Base-by-base conservation (phyloP, 352 stramenopile species). In the Phytophthora sojae region DNA sequence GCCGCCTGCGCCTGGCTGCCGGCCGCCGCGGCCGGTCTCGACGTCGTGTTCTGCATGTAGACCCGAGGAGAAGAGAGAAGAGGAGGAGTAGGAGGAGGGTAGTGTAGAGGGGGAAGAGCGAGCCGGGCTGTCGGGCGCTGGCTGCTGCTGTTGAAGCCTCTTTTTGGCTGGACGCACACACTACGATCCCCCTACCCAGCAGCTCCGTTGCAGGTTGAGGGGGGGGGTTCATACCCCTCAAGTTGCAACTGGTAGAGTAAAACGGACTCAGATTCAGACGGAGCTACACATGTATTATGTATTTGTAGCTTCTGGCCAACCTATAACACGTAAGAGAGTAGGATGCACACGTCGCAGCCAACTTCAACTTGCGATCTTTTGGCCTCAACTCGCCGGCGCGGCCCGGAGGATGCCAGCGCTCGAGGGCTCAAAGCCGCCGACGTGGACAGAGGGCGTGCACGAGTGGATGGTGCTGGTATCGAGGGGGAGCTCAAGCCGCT, bases 401-500 rank as follows among this genome's bases (percentile, higher is more conserved):
- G 21, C 17, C 11, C 39, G 14, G 6, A 17, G 39, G 39, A 47
- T 47, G 1, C 39, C 39, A 19, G 39, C 39, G 17, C 39, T 47
- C 39, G 39, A 47, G 72, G 85, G 50, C 82, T 92, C 58, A 92
- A 91, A 53, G 57, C 79, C 4, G 75, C 79, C n/a, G 85, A 93
- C 61, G 76, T 77, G 6, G 82, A 91, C 64, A 21, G 39, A 47
- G 15, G 39, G 1, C 17, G 39, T 6, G 39, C 39, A 47, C 11
- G 39, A 47, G 14, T 47, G 11, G 11, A 47, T 47, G 39, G 11
- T 47, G 4, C 17, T 12, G 14, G 15, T 19, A 19, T 47, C 39
- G 17, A 47, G 39, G 39, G 39, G 39, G 39, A 47, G 11, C 39
- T 47, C 39, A 0, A 47, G 39, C 3, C 39, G 39, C 39, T 47